Percentiles rank a stretch among this genome's conserved stretches.
Evolutionary conservation across 768 basidiomycete genomes (phyloP).

Genomic region (Boletus patriciae): DNA sequence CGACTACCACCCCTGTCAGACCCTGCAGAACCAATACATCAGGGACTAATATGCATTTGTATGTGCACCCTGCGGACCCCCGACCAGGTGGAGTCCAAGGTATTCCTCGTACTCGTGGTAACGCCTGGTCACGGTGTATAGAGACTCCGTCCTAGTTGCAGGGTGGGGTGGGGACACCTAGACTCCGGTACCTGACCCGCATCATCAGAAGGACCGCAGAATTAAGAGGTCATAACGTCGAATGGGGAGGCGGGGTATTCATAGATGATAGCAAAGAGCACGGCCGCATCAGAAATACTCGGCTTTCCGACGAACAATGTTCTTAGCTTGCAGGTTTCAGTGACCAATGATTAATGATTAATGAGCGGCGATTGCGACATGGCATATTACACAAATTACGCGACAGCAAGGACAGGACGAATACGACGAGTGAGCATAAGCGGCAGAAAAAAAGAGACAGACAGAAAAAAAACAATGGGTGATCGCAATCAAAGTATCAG

Average conservation of each 20-base stretch:
- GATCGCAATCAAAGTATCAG: background rate
- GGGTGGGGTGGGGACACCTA: too few species aligned
- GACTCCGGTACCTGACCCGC: too few species aligned
- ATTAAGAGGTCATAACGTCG: too few species aligned
- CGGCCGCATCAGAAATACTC: background rate
- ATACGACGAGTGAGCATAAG: background rate
- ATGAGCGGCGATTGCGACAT: background rate
- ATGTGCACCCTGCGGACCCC: too few species aligned
- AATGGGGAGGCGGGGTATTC: background rate
- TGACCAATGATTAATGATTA: background rate
- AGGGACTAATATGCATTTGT: too few species aligned
- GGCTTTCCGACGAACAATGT: background rate
- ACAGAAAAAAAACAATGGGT: background rate
- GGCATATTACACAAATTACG: background rate
- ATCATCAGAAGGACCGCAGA: too few species aligned
- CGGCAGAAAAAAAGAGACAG: background rate
- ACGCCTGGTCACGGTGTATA: too few species aligned
- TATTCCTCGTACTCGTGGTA: too few species aligned
- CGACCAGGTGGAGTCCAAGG: too few species aligned
- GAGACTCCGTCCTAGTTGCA: too few species aligned
- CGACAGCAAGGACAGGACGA: constrained; percentile 1
- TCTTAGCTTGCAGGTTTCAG: background rate
- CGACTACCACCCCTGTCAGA: too few species aligned
- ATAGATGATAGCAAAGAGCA: background rate
- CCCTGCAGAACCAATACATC: too few species aligned